Evolutionary conservation across 345 rosid genomes (phyloP).

Genomic region (Pugionium dolabratum): DNA sequence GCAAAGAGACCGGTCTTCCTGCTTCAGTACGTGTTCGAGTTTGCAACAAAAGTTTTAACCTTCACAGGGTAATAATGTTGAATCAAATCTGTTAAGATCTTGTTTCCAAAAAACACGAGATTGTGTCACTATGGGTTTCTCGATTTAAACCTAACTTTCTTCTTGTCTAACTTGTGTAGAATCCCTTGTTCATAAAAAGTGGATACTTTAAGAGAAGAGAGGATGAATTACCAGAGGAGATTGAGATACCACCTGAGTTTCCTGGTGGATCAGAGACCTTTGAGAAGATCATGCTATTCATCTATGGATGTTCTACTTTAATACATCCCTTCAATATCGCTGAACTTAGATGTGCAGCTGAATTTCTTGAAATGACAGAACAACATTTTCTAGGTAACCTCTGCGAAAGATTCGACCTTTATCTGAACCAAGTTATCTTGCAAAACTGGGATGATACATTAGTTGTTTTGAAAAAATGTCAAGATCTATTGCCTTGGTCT

Average conservation of each 20-base stretch:
- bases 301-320: slow-evolving; percentile 67
- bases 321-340: slow-evolving; percentile 73
- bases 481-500: slow-evolving; percentile 19
- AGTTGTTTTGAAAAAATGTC: slow-evolving; percentile 48
- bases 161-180: slow-evolving; percentile 44
- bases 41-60: slow-evolving; percentile 52
- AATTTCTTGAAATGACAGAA: slow-evolving; percentile 75
- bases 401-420: slow-evolving; percentile 68
- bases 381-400: slow-evolving; percentile 59
- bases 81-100: too few relatives aligned
- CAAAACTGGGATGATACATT: slow-evolving; percentile 81
- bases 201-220: slow-evolving; percentile 66
- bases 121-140: too few relatives aligned
- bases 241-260: slow-evolving; percentile 59
- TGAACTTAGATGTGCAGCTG: slow-evolving; percentile 71
- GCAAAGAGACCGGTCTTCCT: slow-evolving; percentile 82
- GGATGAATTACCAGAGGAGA: slow-evolving; percentile 43
- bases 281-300: slow-evolving; percentile 63
- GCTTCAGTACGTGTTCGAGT: slow-evolving; percentile 30
- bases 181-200: slow-evolving; percentile 59
- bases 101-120: too few relatives aligned
- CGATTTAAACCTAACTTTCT: neutral
- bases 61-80: slow-evolving; percentile 45
- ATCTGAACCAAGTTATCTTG: slow-evolving; percentile 74
- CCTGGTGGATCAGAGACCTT: slow-evolving; percentile 83